These are phyloP conservation scores for Trametes pubescens DNA, from an alignment of 1,284 basidiomycete species.

Conservation along the genomic window DNA sequence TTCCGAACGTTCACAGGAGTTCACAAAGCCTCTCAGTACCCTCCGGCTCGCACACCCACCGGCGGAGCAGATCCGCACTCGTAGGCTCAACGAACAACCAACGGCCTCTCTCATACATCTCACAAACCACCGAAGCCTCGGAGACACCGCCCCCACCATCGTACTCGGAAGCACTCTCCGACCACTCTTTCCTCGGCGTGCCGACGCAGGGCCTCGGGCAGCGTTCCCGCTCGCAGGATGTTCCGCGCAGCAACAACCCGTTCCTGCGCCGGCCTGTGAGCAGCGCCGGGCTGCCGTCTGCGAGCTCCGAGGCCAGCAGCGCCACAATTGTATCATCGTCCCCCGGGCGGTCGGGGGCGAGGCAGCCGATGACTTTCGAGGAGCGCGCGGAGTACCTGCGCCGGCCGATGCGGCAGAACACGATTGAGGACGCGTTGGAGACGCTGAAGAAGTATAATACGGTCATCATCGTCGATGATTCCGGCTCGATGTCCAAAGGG, in stretches of 20 bases:
- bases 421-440: constrained; percentile 52
- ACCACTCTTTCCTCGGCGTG: constrained; percentile 10
- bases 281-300: constrained; percentile 16
- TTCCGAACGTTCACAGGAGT: constrained; percentile 1
- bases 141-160: constrained; percentile 29
- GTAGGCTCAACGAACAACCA: constrained; percentile 12
- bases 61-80: constrained; percentile 33
- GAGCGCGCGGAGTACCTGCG: constrained; percentile 29
- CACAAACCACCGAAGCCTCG: background rate
- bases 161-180: constrained; percentile 30
- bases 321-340: background rate
- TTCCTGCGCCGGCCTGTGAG: constrained; percentile 14
- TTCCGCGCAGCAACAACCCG: constrained; percentile 18
- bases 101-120: constrained; percentile 10
- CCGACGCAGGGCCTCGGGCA: constrained; percentile 4
- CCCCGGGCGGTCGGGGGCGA: background rate
- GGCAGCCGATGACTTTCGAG: constrained; percentile 10
- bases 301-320: background rate
- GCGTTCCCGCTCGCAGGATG: constrained; percentile 20
- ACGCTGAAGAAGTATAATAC: constrained; percentile 57
- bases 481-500: constrained; percentile 58
- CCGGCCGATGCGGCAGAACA: constrained; percentile 40
- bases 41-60: constrained; percentile 18
- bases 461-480: constrained; percentile 66
- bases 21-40: constrained; percentile 16